Base-by-base conservation (phyloP, 176 grass and related monocot species). In the Hyparrhenia diplandra region DNA sequence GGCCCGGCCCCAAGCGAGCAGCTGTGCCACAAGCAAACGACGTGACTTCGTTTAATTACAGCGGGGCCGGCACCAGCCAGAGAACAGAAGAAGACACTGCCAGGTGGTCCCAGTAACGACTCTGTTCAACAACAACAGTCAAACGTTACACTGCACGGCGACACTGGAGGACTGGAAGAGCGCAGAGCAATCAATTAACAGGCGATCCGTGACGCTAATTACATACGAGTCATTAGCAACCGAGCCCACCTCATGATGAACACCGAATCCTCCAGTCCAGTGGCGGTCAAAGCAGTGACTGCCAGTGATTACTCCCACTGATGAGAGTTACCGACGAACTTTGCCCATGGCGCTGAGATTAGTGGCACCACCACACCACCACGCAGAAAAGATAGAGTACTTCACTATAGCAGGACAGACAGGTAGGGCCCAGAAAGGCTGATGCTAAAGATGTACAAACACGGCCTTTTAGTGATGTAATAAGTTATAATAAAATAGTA, bases 201-300 rank as follows among this genome's bases (percentile, higher is more conserved):
- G 58, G 77, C 65, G 8, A 73, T 73, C 78, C 73, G 73, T 86
- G 66, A 73, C 34, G n/a, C 64, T 73, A 24, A 78, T 82, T 28
- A 64, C 23, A 1, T 18, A 21, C 20, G n/a, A n/a, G n/a, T n/a
- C n/a, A n/a, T n/a, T n/a, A n/a, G n/a, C n/a, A n/a, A n/a, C n/a
- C n/a, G n/a, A 40, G 27, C 12, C 32, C 23, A 42, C n/a, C 69
- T 61, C 63, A 76, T 71, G 41, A 76, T 81, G 21, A 85, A 29
- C 45, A 67, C 3, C 45, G 46, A 18, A 21, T 59, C 65, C 47
- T 20, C 13, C 3, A 35, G 35, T 12, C 3, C 45, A 45, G 18
- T 17, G 8, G 46, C 6, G 18, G 87, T 75, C 71, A 76, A 80
- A 32, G 27, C 3, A 34, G 32, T 34, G 47, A 49, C 68, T 60